Conservation (phyloP, 2,329 filamentous ascomycete species). For the Epichloe scottii region DNA sequence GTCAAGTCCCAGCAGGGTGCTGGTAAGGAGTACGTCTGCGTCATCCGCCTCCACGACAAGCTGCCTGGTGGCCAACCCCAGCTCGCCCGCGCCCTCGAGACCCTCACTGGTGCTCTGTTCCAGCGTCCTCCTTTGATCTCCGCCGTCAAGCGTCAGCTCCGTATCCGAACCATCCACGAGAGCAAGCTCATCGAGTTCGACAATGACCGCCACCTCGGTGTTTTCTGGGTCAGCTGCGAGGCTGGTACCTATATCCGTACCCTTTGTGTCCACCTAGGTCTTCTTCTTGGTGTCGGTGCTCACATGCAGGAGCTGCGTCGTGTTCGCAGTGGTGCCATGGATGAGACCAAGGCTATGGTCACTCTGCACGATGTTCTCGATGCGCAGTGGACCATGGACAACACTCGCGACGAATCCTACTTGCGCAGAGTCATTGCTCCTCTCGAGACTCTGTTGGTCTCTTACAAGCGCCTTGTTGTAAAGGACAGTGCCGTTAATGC, state of each 20-base stretch:
- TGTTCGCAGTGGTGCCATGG: constrained; percentile 90
- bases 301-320: constrained; percentile 97
- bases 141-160: constrained; percentile 95
- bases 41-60: constrained; percentile 91
- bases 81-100: constrained; percentile 88
- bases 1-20: constrained; percentile 99
- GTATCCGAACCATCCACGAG: constrained; percentile 96
- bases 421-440: constrained; percentile 84
- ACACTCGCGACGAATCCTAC: constrained; percentile 87
- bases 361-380: constrained; percentile 82
- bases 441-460: constrained; percentile 79
- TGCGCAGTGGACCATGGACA: constrained; percentile 92
- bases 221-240: constrained; percentile 99
- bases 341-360: constrained; percentile 77
- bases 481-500: constrained; percentile 80
- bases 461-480: constrained; percentile 94
- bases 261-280: constrained; percentile 84
- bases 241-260: constrained; percentile 97
- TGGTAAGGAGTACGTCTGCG: constrained; percentile 97
- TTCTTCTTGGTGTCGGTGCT: constrained; percentile 66
- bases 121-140: constrained; percentile 86
- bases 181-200: constrained; percentile 96
- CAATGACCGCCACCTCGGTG: constrained; percentile 91
- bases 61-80: constrained; percentile 86
- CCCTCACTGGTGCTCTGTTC: constrained; percentile 91